Percentiles rank a stretch among this genome's conserved stretches.
Evolutionary conservation across 2,329 filamentous ascomycete species (phyloP).

Genomic region (Blastomyces emzantsi): DNA sequence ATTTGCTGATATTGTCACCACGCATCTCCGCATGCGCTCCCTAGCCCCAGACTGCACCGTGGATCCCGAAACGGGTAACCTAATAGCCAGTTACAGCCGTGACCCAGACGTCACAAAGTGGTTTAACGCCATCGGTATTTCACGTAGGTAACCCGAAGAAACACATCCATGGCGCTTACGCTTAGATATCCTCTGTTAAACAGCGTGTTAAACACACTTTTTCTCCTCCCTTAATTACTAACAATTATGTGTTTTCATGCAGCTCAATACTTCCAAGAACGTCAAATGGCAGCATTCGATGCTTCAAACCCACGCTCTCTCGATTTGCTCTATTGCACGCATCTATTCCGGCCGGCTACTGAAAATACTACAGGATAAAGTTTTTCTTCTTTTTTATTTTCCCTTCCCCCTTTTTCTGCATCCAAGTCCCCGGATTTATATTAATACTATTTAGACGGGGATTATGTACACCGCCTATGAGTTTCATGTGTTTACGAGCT

Average conservation of each 20-base stretch:
- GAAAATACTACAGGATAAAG: not conserved
- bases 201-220: not conserved
- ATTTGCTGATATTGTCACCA: conserved; percentile 50
- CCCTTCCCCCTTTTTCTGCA: not conserved
- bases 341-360: conserved; percentile 24
- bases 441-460: not conserved
- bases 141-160: conserved; percentile 26
- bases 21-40: conserved; percentile 50
- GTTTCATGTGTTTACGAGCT: not conserved
- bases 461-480: not conserved
- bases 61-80: conserved; percentile 30
- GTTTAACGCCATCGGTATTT: conserved; percentile 36
- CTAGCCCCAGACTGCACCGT: conserved; percentile 36
- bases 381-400: not conserved
- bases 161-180: not conserved
- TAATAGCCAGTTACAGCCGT: conserved; percentile 32
- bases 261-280: conserved; percentile 34
- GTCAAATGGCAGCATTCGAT: conserved; percentile 32
- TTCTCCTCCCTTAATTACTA: not conserved
- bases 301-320: conserved; percentile 34
- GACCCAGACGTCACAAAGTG: conserved; percentile 32
- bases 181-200: too few species aligned
- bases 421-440: not conserved
- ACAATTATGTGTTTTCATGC: conserved; percentile 7
- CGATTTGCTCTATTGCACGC: conserved; percentile 33